A percentile compares a stretch with the other conserved stretches of the same genome.
These are phyloP conservation scores for Diaporthe capsici DNA, from an alignment of 2,329 filamentous ascomycete genomes.

Conservation along the genomic window DNA sequence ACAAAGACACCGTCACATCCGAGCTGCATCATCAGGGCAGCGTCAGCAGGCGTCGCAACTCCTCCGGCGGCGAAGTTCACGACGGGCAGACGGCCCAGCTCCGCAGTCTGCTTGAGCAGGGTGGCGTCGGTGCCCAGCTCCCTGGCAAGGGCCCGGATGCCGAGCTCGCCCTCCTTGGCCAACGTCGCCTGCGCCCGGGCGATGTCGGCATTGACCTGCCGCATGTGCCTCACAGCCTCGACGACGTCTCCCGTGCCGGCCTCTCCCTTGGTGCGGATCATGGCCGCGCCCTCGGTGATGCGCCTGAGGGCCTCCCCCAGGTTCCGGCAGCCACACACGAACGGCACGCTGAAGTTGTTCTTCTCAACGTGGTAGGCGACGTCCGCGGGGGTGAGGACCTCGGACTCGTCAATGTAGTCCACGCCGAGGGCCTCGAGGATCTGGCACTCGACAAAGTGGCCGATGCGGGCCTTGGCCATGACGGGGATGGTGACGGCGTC, in stretches of 20 bases:
- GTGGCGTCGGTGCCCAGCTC: slow-evolving; percentile 84
- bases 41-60: slow-evolving; percentile 98
- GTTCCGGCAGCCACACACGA: slow-evolving; percentile 96
- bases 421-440: slow-evolving; percentile 95
- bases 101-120: slow-evolving; percentile 87
- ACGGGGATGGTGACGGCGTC: slow-evolving; percentile 95
- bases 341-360: slow-evolving; percentile 83
- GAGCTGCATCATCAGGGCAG: slow-evolving; percentile 97
- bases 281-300: slow-evolving; percentile 93
- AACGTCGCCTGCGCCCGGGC: slow-evolving; percentile 84
- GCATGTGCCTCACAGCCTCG: slow-evolving; percentile 96
- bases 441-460: slow-evolving; percentile 98
- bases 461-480: slow-evolving; percentile 98
- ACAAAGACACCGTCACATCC: slow-evolving; percentile 99
- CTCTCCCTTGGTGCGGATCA: slow-evolving; percentile 99
- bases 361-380: slow-evolving; percentile 94
- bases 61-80: slow-evolving; percentile 99
- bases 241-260: slow-evolving; percentile 97
- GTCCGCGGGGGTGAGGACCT: slow-evolving; percentile 97
- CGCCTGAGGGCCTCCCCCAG: slow-evolving; percentile 92
- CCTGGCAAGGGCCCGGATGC: slow-evolving; percentile 80
- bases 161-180: slow-evolving; percentile 63
- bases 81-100: slow-evolving; percentile 89
- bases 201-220: slow-evolving; percentile 88
- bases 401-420: slow-evolving; percentile 98